Base-by-base conservation (phyloP, 169 alveolate genomes). In the Pseudocohnilembus persalinus region DNA sequence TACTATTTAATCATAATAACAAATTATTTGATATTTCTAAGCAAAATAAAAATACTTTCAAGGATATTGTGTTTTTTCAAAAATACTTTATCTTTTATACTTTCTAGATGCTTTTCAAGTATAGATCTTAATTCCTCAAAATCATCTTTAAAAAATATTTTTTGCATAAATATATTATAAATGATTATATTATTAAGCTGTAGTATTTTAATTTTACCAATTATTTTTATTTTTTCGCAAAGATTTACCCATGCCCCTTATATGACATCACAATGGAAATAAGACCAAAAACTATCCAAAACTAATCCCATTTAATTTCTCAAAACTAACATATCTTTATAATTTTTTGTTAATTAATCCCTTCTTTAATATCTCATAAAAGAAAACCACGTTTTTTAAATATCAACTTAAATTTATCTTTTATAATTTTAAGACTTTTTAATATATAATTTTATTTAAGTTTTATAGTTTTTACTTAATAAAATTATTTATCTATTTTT, bases 221-320 rank as follows among this genome's bases (percentile, higher is more conserved):
- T 20, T 49, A 49, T 49, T 49, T 49, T 20, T 4, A 49, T 49
- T 49, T 49, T 49, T 49, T 49, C 26, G 4, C 20, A 11, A 49
- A 49, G 68, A 49, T 49, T 49, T 4, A 30, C 4, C 84, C 84
- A 79, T 29, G 35, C 26, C 29, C 30, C n/a, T 28, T 64, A 29
- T 0, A 79, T 79, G 0, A 79, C 73, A 29, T 79, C 84, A 0
- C 29, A 34, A 31, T 79, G 84, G 29, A 79, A 79, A 31, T 79
- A 79, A 25, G 76, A 29, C 84, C 84, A 79, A 29, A 79, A 29
- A 30, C 84, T 79, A 29, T 79, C 74, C 27, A 79, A 49, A 29
- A 79, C 84, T 29, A 72, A 49, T 1, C 84, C 49, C 31, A 79
- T 6, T 31, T 79, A 35, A 27, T 64, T 79, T 79, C 76, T 79